Percentiles rank a stretch among this genome's conserved stretches.
Conservation (phyloP, 257 asterid genomes). For the Petunia axillaris region DNA sequence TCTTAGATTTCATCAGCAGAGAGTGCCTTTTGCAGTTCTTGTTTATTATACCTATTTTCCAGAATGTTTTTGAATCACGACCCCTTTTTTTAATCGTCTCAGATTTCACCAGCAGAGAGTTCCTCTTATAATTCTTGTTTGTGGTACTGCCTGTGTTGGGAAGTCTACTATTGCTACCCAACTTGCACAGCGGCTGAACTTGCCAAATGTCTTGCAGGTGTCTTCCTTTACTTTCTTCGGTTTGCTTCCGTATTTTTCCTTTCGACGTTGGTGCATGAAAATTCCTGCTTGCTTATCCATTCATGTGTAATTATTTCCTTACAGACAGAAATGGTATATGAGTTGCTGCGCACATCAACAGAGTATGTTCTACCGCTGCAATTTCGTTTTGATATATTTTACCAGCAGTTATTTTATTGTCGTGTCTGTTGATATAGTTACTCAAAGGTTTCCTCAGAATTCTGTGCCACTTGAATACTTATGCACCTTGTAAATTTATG, state of each 20-base stretch:
- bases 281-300: slow-evolving; percentile 28
- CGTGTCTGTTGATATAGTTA: neutral
- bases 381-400: neutral
- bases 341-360: slow-evolving; percentile 90
- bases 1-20: too few relatives aligned
- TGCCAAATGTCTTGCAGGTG: slow-evolving; percentile 95
- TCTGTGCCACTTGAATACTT: slow-evolving; percentile 23
- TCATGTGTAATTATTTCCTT: slow-evolving; percentile 36
- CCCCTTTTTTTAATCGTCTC: neutral
- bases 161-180: slow-evolving; percentile 97
- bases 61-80: neutral
- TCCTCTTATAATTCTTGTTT: slow-evolving; percentile 95
- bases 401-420: neutral
- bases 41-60: neutral
- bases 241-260: slow-evolving; percentile 24
- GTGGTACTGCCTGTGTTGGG: slow-evolving; percentile 98
- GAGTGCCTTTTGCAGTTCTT: neutral
- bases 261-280: neutral
- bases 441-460: neutral
- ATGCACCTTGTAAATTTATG: slow-evolving; percentile 31
- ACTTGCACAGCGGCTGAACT: slow-evolving; percentile 90
- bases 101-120: slow-evolving; percentile 97
- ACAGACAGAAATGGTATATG: slow-evolving; percentile 99
- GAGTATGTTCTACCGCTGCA: slow-evolving; percentile 59
- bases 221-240: slow-evolving; percentile 21